These are phyloP conservation scores for Actinidia arguta DNA, from an alignment of 179 eudicot genomes.

Conservation along the genomic window DNA sequence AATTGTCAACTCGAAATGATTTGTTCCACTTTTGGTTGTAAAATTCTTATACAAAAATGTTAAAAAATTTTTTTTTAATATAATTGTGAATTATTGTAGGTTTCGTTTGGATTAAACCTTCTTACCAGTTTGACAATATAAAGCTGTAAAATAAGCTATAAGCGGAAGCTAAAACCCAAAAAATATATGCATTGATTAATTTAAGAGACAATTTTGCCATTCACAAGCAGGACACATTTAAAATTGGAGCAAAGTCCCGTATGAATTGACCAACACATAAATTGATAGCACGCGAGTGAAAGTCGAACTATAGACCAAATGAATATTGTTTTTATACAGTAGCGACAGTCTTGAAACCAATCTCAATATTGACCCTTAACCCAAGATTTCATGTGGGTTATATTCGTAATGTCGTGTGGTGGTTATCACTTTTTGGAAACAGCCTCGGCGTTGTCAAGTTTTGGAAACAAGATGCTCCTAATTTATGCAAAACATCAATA, in stretches of 20 bases:
- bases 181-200: too few relatives aligned
- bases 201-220: too few relatives aligned
- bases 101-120: background rate
- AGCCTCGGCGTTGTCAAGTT: background rate
- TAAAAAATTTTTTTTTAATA: too few relatives aligned
- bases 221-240: too few relatives aligned
- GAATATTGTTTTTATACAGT: background rate
- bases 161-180: background rate
- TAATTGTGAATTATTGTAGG: background rate
- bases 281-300: too few relatives aligned
- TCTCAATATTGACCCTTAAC: background rate
- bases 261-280: too few relatives aligned
- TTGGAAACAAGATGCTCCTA: background rate
- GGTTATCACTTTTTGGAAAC: conserved; percentile 3
- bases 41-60: too few relatives aligned
- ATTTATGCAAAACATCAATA: background rate
- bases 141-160: background rate
- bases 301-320: too few relatives aligned
- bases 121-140: background rate
- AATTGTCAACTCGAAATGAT: background rate
- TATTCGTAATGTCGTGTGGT: conserved; percentile 13
- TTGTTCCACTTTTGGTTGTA: background rate
- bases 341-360: background rate
- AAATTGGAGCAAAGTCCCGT: background rate
- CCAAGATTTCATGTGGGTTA: background rate